Evolutionary conservation across 1,284 basidiomycete species (phyloP), one percentile per base, ranked within the genome.

Genomic region (Chalciporus piperatoides): DNA sequence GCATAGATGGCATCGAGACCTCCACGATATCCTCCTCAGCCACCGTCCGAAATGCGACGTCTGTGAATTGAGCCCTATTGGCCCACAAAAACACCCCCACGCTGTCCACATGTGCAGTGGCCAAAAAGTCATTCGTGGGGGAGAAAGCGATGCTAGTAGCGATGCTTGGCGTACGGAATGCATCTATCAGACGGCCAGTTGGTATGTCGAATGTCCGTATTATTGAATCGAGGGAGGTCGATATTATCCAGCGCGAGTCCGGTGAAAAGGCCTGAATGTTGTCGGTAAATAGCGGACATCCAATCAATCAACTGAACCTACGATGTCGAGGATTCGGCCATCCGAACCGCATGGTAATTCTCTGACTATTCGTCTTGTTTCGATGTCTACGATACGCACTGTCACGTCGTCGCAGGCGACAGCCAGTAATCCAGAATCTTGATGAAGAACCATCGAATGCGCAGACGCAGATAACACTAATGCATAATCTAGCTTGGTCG

Each of bases 131-230:
- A 51, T 90, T 89, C 0, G 92, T 90, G 0, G 97, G 97, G 0
- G 93, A 97, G 67, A 99, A 97, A 0, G 91, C 80, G 17, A 99
- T 69, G 59, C 87, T 92, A 0, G 92, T 96, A 2, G 95, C 92
- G 15, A 97, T 82, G 55, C 86, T 92, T n/a, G 88, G 73, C 3
- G 92, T 92, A 46, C 82, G 80, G 77, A 99, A 99, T 0, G 86
- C 92, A 63, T 99, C 93, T 46, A 99, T 90, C 32, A 99, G 75
- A 24, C 84, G 78, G 3, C 94, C 92, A 9, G 93, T 93, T 0
- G 97, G 96, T 17, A 99, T 81, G 67, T 99, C 97, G 65, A 93
- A 99, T 0, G 97, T 99, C 40, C 97, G 84, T 58, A 99, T 90
- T 42, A 90, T 79, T 1, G 90, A 92, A 67, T 99, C 97, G 46